Base-by-base conservation (phyloP, 164 flowering plant genomes). In the Annona cherimola region DNA sequence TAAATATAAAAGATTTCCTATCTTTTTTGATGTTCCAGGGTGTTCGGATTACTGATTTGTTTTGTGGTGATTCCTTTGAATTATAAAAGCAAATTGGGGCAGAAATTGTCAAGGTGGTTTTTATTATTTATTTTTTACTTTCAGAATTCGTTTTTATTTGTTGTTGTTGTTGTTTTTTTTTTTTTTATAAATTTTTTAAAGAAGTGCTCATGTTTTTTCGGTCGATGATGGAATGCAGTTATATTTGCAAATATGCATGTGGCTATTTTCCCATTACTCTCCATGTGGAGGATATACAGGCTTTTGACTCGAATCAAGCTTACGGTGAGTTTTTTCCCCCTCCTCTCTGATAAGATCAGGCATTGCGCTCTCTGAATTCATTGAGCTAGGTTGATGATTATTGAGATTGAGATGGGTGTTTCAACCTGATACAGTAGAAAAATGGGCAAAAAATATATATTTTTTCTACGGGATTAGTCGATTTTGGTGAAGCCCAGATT, bases 221-320 rank as follows among this genome's bases (percentile, higher is more conserved):
- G 2, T 50, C 14, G 14, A 50, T 50, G 9, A 50, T 16, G 57
- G 35, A 18, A 43, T 77, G 35, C 87, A 94, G 98, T 85, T 94
- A 80, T 69, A 84, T 94, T 20, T 88, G 96, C 76, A 87, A 88
- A 83, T 89, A 87, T 74, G 93, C 82, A 20, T 80, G 83, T 76
- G 89, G 89, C 54, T 89, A 92, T 77, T 94, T 92, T 73, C 98
- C 96, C 0, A 68, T 87, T 19, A 85, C 82, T 64, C 81, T 90
- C 26, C 81, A 90, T 74, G 94, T 89, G 19, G 97, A 92, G 76
- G 94, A 90, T 71, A 78, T 86, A 0, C 74, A 84, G 69, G 90
- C 90, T 44, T 92, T 92, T 71, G 82, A 86, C 78, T 89, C 96
- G 4, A 77, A 87, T 73, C 85, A 82, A 57, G 86, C 98, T 74